Conservation (phyloP, 2,329 filamentous ascomycete genomes). For the Xylariaceae sp. region DNA sequence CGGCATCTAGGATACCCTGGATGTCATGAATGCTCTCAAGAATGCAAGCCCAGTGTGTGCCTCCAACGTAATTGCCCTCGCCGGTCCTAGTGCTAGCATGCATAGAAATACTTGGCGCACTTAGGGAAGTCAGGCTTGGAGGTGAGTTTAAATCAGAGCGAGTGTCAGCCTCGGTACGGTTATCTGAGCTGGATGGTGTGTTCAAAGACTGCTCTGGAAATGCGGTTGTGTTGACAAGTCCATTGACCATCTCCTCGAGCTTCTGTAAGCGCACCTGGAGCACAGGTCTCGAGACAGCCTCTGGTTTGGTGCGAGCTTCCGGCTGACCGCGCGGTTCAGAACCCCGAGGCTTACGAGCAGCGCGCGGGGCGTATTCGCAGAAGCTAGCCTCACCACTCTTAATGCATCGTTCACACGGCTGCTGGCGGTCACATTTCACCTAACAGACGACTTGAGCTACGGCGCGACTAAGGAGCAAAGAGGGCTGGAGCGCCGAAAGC, state of each 20-base stretch:
- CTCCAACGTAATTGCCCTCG: slow-evolving; percentile 44
- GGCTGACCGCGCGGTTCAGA: slow-evolving; percentile 41
- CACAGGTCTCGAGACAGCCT: slow-evolving; percentile 41
- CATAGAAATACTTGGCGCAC: slow-evolving; percentile 27
- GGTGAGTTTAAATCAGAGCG: slow-evolving; percentile 42
- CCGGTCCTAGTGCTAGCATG: slow-evolving; percentile 30
- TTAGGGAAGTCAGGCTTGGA: slow-evolving; percentile 29
- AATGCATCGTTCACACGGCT: slow-evolving; percentile 49
- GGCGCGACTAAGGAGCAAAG: slow-evolving; percentile 2
- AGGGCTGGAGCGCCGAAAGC: neutral
- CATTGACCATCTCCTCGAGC: slow-evolving; percentile 47
- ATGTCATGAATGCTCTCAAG: slow-evolving; percentile 48
- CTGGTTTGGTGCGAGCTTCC: slow-evolving; percentile 37
- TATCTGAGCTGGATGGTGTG: slow-evolving; percentile 40
- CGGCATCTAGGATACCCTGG: slow-evolving; percentile 42
- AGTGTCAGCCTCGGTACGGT: slow-evolving; percentile 37
- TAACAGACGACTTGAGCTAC: slow-evolving; percentile 23
- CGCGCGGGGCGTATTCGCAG: slow-evolving; percentile 47
- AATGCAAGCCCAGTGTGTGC: slow-evolving; percentile 45
- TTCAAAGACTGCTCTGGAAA: slow-evolving; percentile 34
- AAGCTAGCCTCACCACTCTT: slow-evolving; percentile 47
- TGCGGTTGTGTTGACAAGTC: slow-evolving; percentile 36
- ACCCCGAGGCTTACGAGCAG: slow-evolving; percentile 41
- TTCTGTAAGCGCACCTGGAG: slow-evolving; percentile 46
- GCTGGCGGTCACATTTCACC: slow-evolving; percentile 49